Conservation (phyloP, 805 yeast genomes). For the Starmera caribaea region DNA sequence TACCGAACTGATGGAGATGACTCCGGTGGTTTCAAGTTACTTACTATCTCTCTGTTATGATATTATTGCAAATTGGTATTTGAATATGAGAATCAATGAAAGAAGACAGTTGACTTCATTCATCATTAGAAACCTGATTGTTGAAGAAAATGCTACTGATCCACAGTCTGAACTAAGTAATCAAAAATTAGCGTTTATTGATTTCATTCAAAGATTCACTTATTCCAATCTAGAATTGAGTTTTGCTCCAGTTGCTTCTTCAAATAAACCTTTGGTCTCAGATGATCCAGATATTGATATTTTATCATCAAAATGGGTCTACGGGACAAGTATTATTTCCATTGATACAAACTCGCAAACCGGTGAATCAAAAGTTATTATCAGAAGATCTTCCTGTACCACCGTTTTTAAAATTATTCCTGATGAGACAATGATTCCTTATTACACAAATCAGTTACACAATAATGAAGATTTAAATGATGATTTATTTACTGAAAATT, state of each 20-base stretch:
- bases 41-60: constrained; percentile 53
- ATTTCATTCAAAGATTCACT: constrained; percentile 58
- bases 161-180: constrained; percentile 24
- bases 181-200: constrained; percentile 54
- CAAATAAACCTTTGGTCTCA: constrained; percentile 12
- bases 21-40: constrained; percentile 49
- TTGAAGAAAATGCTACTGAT: constrained; percentile 24
- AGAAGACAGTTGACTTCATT: constrained; percentile 54
- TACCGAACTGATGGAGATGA: constrained; percentile 34
- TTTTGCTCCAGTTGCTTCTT: constrained; percentile 20
- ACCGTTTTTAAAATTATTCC: constrained; percentile 35
- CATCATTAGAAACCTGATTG: constrained; percentile 45
- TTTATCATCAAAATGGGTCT: constrained; percentile 42
- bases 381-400: constrained; percentile 63
- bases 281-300: constrained; percentile 10
- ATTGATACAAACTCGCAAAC: constrained; percentile 40
- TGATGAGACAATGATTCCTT: constrained; percentile 28
- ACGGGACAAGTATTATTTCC: constrained; percentile 47
- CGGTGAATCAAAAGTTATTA: constrained; percentile 41
- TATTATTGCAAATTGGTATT: constrained; percentile 64
- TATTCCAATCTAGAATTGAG: constrained; percentile 52
- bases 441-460: constrained; percentile 15
- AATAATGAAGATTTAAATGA: constrained; percentile 7
- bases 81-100: constrained; percentile 49
- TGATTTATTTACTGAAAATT: constrained; percentile 31